phyloP scores from a whole-genome alignment of 768 basidiomycete genomes.

The Dentipellis fragilis region DNA sequence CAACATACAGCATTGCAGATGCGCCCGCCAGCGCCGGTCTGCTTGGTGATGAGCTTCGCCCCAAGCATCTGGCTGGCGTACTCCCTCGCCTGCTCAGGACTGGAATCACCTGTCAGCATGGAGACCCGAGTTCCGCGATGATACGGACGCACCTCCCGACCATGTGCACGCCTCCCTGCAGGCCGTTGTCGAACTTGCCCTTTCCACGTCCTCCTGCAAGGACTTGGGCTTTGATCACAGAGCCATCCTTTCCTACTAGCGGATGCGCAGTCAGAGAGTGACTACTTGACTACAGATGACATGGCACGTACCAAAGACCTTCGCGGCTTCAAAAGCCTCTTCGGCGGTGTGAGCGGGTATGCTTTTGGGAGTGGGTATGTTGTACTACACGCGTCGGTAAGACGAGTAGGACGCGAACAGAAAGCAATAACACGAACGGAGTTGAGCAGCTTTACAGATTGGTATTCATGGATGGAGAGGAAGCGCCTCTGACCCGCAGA shows the following conservation, averaged over 20 bases:
- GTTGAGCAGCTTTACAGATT: slow-evolving; percentile 91
- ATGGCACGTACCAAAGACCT: slow-evolving; percentile 52
- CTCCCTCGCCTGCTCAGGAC: slow-evolving; percentile 73
- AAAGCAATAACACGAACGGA: slow-evolving; percentile 42
- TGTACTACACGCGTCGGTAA: slow-evolving; percentile 52
- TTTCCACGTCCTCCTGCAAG: slow-evolving; percentile 98
- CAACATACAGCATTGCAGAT: slow-evolving; percentile 84
- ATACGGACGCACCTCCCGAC: slow-evolving; percentile 56
- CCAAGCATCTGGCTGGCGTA: slow-evolving; percentile 91
- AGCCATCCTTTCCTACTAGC: slow-evolving; percentile 51
- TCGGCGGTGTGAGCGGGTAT: slow-evolving; percentile 77
- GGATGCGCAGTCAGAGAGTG: not conserved
- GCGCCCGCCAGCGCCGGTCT: slow-evolving; percentile 88
- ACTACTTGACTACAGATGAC: too few species aligned
- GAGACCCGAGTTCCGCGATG: not conserved
- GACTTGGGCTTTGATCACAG: slow-evolving; percentile 98
- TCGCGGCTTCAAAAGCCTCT: slow-evolving; percentile 84
- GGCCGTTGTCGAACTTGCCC: slow-evolving; percentile 91
- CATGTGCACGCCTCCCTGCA: slow-evolving; percentile 96
- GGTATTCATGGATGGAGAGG: slow-evolving; percentile 97
- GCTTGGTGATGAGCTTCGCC: slow-evolving; percentile 93
- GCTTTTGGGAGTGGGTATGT: slow-evolving; percentile 90
- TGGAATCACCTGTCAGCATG: slow-evolving; percentile 26
- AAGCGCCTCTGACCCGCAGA: slow-evolving; percentile 82
- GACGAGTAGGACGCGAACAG: not conserved